Evolutionary conservation across 495 filamentous ascomycete species (phyloP).

Genomic region (Thozetella sp.): DNA sequence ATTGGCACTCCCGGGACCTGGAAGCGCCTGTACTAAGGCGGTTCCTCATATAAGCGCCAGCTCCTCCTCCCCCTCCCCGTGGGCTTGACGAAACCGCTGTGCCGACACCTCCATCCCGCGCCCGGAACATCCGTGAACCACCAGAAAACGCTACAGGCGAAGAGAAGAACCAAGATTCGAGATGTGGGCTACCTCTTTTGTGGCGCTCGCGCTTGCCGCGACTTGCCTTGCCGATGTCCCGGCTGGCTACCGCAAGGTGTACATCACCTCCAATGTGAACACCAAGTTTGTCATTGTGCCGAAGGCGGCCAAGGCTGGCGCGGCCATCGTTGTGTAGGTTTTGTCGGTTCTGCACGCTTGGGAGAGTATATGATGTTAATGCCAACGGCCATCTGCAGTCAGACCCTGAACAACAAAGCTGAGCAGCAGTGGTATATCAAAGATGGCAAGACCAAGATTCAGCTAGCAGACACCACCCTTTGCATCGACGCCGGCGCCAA

Average conservation of each 20-base stretch:
- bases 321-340: slow-evolving; percentile 43
- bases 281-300: slow-evolving; percentile 51
- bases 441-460: slow-evolving; percentile 39
- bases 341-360: no score
- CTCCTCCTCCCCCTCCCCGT: no score
- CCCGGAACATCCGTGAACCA: no score
- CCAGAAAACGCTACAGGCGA: slow-evolving; percentile 6
- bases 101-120: no score
- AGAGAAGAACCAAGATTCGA: slow-evolving; percentile 15
- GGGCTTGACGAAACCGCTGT: no score
- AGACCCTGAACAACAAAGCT: slow-evolving; percentile 36
- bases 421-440: slow-evolving; percentile 55
- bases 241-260: slow-evolving; percentile 46
- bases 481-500: slow-evolving; percentile 53
- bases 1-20: neutral
- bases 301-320: slow-evolving; percentile 34
- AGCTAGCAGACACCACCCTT: slow-evolving; percentile 42
- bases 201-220: slow-evolving; percentile 42
- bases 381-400: slow-evolving; percentile 25
- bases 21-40: slow-evolving; percentile 5
- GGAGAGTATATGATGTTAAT: no score
- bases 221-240: slow-evolving; percentile 44
- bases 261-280: slow-evolving; percentile 52
- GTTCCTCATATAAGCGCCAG: slow-evolving; percentile 7
- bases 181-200: slow-evolving; percentile 38